Base-by-base conservation (phyloP, 2,329 filamentous ascomycete species). In the Colletotrichum sp. region DNA sequence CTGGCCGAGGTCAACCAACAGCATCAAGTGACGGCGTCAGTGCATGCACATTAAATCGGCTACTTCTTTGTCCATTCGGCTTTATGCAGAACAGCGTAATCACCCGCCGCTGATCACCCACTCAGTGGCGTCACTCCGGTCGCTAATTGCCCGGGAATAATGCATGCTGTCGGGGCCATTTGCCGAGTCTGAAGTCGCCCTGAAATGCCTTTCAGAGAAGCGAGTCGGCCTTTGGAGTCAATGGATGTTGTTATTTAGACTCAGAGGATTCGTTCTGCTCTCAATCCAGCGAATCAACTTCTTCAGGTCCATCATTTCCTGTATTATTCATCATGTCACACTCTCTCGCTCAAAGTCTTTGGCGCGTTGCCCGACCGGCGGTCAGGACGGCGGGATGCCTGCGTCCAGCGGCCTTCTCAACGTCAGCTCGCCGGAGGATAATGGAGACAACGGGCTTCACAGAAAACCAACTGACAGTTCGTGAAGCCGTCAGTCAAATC, bases 391-490 rank as follows among this genome's bases (percentile, higher is more conserved):
- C 57, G 2, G 63, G 43, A 2, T 48, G 16, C 16, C 21, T 64
- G n/a, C 39, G 57, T 9, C 32, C 36, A 6, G 73, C 73, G 7
- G 26, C 39, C 28, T 87, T 89, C 77, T 87, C 86, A 7, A 82
- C 81, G 7, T 85, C 86, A 6, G 18, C 78, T 4, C 52, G 72
- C 10, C 80, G 80, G 7, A 77, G 76, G 1, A 86, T 96, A 69
- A 96, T 96, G 94, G 93, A 95, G 78, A 92, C 90, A 43, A 91
- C 90, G 2, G 92, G 93, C 30, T 96, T 96, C 84, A 93, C 92
- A 0, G 92, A 95, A 60, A 93, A 92, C 65, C 94, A 96, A 80
- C 81, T 96, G 61, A 92, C 90, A 68, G 94, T 96, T 6, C 90
- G 94, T 43, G 93, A 95, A 75, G 92, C 94, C 1, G 89, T 96